phyloP scores from a whole-genome alignment of 2,329 filamentous ascomycete species.

The Gremmenia infestans region DNA sequence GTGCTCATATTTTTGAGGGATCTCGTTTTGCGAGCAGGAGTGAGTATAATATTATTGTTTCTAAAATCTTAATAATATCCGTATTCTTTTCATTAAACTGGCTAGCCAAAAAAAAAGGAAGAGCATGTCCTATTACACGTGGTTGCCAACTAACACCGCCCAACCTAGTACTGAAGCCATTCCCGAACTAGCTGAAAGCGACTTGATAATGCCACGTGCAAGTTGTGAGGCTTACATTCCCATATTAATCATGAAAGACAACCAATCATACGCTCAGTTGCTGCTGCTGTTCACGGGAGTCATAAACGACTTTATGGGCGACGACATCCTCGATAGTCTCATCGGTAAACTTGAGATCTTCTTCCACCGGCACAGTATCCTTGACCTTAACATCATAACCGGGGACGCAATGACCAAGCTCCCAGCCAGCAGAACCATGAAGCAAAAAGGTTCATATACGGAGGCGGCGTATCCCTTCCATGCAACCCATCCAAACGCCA shows the following conservation, averaged over 20 bases:
- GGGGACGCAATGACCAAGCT: constrained; percentile 71
- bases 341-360: constrained; percentile 79
- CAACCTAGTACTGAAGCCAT: neutral
- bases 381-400: constrained; percentile 72
- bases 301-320: neutral
- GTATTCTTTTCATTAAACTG: no score
- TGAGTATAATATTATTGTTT: no score
- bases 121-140: no score
- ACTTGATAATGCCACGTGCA: neutral
- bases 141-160: neutral
- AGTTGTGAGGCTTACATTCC: neutral
- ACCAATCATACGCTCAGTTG: neutral
- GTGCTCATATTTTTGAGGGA: no score
- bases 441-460: constrained; percentile 68
- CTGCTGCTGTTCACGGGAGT: neutral
- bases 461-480: constrained; percentile 29
- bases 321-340: constrained; percentile 70
- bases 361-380: constrained; percentile 70
- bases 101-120: no score
- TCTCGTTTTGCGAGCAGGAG: no score
- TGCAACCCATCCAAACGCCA: constrained; percentile 61
- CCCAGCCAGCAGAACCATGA: constrained; percentile 63
- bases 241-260: neutral
- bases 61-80: no score
- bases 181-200: neutral